Evolutionary conservation across 106 monocot species (phyloP), one percentile per base, ranked within the genome.

Genomic region (Allium fistulosum): DNA sequence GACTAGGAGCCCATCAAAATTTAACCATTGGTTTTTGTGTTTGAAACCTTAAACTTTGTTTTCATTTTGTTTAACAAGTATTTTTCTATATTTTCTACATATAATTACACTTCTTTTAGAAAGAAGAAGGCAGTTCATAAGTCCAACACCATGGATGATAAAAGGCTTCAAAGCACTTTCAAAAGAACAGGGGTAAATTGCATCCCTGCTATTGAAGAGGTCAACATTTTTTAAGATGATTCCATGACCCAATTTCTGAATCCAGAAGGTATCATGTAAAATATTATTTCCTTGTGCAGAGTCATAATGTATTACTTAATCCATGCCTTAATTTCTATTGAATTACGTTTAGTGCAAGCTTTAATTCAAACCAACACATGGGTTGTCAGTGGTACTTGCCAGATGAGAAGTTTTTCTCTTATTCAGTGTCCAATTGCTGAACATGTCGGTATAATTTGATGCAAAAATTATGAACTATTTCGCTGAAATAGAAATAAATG

Each of bases 101-200:
- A 22, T 28, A 11, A 0, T 11, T 63, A 16, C 47, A 63, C 17
- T 63, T 68, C 22, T 50, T n/a, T 11, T 62, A 90, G 89, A 67
- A 90, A 90, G 85, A 90, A 90, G 89, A 90, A 90, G 82, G 85
- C 85, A n/a, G 82, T 90, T 52, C 85, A 85, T 67, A 90, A 90
- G 70, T 78, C 82, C 26, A 74, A 77, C 7, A 85, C 85, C 2
- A 90, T 85, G 57, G 85, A 90, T 71, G 89, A 85, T 61, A 85
- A 89, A 65, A 85, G 78, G 76, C 85, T 88, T 55, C 88, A 88
- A 59, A 90, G 85, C 80, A 90, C 89, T 53, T 69, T 90, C 64
- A 90, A 90, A 62, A 90, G 89, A 78, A 75, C 85, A 58, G 89
- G 89, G 18, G 85, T 85, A 26, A 88, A 89, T 72, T 46, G 82